Conservation (phyloP, 116 monocot genomes). For the Dioscorea cayenensis region DNA sequence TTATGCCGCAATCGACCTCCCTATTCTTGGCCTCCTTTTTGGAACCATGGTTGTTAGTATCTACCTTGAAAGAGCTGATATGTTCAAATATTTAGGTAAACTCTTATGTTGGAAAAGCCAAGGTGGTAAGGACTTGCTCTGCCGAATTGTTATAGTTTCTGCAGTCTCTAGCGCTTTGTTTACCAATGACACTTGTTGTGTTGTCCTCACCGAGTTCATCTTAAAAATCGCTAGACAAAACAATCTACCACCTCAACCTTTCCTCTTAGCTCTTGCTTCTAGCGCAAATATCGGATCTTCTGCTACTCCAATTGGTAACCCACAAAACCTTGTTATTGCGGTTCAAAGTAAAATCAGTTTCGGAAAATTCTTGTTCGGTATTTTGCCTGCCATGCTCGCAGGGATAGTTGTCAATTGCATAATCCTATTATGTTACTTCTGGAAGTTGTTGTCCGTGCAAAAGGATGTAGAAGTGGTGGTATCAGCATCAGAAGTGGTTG, state of each 20-base stretch:
- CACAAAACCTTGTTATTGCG: conserved; percentile 84
- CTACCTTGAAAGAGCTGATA: conserved; percentile 77
- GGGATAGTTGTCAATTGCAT: conserved; percentile 45
- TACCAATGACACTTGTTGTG: conserved; percentile 86
- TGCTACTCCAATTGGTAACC: conserved; percentile 81
- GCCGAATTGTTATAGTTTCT: conserved; percentile 56
- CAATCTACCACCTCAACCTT: conserved; percentile 71
- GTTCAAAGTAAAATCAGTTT: conserved; percentile 73
- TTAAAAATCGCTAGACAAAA: conserved; percentile 71
- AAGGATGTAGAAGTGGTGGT: conserved; percentile 27
- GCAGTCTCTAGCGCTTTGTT: conserved; percentile 72
- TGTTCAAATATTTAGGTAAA: conserved; percentile 72
- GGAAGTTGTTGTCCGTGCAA: conserved; percentile 39
- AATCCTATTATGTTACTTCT: conserved; percentile 54
- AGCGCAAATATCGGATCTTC: conserved; percentile 87
- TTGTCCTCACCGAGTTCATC: conserved; percentile 81
- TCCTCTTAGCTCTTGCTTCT: conserved; percentile 76
- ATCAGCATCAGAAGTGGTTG: conserved; percentile 20
- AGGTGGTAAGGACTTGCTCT: conserved; percentile 75
- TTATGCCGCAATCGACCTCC: conserved; percentile 73
- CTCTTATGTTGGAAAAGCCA: conserved; percentile 64
- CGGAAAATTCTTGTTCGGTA: conserved; percentile 45
- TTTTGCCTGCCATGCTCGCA: conserved; percentile 63
- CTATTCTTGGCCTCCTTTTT: conserved; percentile 86
- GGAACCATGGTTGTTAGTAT: conserved; percentile 87